Conservation (phyloP, 139 green algal species). For the Eudorina sp. region DNA sequence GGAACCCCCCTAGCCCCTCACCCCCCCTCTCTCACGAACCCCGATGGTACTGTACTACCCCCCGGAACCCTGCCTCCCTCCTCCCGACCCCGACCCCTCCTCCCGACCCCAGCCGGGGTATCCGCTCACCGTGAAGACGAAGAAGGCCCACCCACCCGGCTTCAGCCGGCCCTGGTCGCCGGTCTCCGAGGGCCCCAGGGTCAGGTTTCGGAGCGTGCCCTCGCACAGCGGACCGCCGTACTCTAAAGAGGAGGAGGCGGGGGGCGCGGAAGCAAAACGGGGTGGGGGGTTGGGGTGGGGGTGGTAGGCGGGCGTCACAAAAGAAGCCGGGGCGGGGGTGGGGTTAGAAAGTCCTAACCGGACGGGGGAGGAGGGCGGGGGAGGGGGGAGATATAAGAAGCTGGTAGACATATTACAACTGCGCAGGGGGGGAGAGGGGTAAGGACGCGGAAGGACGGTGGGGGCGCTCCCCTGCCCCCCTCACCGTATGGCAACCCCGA, state of each 20-base stretch:
- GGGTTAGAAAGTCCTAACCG: too few species aligned
- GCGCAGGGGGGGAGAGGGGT: not conserved
- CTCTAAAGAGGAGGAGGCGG: not conserved
- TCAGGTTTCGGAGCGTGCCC: not conserved
- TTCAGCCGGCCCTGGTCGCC: not conserved
- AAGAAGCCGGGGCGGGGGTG: not conserved
- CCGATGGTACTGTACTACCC: too few species aligned
- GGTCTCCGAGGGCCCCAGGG: not conserved
- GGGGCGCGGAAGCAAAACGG: not conserved
- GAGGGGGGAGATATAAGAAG: not conserved
- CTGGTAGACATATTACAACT: not conserved
- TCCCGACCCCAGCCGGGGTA: too few species aligned
- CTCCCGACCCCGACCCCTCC: too few species aligned
- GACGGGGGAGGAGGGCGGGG: not conserved
- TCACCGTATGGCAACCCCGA: too few species aligned
- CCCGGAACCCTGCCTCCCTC: too few species aligned
- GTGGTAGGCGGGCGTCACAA: not conserved
- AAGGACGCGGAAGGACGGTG: too few species aligned
- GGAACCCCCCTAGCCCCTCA: too few species aligned
- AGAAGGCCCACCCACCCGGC: slow-evolving; percentile 51
- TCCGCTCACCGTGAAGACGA: too few species aligned
- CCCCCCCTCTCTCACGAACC: too few species aligned
- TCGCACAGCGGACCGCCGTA: slow-evolving; percentile 39
- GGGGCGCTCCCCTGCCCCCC: too few species aligned
- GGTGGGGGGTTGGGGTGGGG: not conserved